A percentile compares a stretch with the other conserved stretches of the same genome.
Evolutionary conservation across 2,329 filamentous ascomycete species (phyloP).

Genomic region (Dactylonectria macrodidyma): DNA sequence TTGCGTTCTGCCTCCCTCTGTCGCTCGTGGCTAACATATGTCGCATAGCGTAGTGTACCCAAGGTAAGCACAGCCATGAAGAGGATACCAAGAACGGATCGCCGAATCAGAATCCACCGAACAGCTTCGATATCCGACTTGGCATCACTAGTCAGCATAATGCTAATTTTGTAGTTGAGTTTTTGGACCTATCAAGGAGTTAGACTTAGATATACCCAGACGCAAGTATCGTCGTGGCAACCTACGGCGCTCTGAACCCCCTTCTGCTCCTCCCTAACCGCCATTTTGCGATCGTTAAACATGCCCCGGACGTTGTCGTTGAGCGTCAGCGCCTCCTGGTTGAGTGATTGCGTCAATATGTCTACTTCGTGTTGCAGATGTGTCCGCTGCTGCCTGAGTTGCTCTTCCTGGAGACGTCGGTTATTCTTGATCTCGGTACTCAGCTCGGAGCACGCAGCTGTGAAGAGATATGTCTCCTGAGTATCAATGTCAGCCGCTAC

Average conservation of each 20-base stretch:
- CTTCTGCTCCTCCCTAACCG: constrained; percentile 89
- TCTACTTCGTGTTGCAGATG: constrained; percentile 96
- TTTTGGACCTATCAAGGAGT: constrained; percentile 79
- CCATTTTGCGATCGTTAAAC: constrained; percentile 97
- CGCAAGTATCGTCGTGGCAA: constrained; percentile 29
- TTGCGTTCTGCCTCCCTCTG: constrained; percentile 62
- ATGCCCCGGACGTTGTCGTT: constrained; percentile 95
- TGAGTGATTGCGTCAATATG: constrained; percentile 86
- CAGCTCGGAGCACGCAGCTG: constrained; percentile 93
- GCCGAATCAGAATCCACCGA: constrained; percentile 84
- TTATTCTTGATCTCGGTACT: constrained; percentile 88
- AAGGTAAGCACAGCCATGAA: constrained; percentile 76
- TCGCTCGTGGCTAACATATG: constrained; percentile 67
- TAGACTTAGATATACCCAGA: constrained; percentile 13
- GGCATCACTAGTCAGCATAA: constrained; percentile 88
- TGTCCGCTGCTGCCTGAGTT: constrained; percentile 85
- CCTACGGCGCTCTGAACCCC: constrained; percentile 83
- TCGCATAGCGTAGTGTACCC: constrained; percentile 72
- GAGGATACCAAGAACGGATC: constrained; percentile 75
- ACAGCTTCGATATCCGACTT: constrained; percentile 94
- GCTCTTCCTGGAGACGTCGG: constrained; percentile 82
- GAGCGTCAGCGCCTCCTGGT: constrained; percentile 84
- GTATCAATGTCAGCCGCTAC: constrained; percentile 32
- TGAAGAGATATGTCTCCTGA: constrained; percentile 90
- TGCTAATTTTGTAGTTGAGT: constrained; percentile 96